Evolutionary conservation across 2,329 filamentous ascomycete genomes (phyloP).

Genomic region (Pseudopyricularia cyperi): DNA sequence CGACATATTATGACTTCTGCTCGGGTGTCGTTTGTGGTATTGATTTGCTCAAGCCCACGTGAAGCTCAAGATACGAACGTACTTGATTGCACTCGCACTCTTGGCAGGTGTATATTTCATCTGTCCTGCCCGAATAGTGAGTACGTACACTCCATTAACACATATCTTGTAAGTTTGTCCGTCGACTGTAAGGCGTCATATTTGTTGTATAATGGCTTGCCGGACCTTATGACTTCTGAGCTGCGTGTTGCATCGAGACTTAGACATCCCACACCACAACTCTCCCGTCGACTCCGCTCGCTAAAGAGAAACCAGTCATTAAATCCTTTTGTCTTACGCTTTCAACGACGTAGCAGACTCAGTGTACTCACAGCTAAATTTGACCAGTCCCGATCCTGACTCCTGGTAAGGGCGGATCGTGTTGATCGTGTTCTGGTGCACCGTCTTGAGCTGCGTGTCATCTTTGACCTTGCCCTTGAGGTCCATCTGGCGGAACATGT

Average conservation of each 20-base stretch:
- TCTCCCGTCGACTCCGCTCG: constrained; percentile 71
- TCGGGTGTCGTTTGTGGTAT: too few species aligned
- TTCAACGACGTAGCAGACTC: background rate
- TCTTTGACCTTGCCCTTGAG: constrained; percentile 85
- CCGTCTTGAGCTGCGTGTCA: constrained; percentile 86
- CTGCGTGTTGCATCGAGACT: constrained; percentile 2
- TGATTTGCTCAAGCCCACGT: too few species aligned
- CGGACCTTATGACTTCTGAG: too few species aligned
- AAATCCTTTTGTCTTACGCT: background rate
- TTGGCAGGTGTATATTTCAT: too few species aligned
- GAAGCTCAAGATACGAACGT: too few species aligned
- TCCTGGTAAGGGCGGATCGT: constrained; percentile 68
- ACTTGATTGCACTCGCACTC: too few species aligned
- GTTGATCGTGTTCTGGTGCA: constrained; percentile 93
- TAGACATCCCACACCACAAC: constrained; percentile 67
- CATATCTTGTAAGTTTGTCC: too few species aligned
- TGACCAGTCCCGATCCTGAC: constrained; percentile 49
- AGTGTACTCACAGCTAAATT: constrained; percentile 70
- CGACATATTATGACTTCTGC: too few species aligned
- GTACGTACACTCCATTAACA: too few species aligned
- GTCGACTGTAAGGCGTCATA: too few species aligned
- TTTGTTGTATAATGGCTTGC: too few species aligned
- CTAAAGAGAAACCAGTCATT: constrained; percentile 30
- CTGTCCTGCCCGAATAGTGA: too few species aligned
- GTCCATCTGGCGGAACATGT: constrained; percentile 99